Evolutionary conservation across 768 basidiomycete genomes (phyloP), one percentile per base, ranked within the genome.

Genomic region (Cystobasidium ongulense): DNA sequence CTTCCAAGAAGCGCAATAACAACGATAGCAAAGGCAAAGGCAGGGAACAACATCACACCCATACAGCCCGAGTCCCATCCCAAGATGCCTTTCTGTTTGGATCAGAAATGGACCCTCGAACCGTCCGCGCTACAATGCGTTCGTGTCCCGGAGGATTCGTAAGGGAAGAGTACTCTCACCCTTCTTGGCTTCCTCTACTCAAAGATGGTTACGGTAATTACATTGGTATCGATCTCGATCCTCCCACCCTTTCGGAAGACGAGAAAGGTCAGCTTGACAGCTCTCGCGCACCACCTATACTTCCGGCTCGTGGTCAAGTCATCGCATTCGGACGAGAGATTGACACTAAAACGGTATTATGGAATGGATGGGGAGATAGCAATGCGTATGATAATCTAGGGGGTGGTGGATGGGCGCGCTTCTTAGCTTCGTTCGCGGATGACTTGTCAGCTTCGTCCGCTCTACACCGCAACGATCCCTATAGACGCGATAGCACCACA

Each of bases 241-340:
- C 95, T 0, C 79, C 77, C 0, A 74, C 75, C 0, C 13, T 57
- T 1, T 57, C 68, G 1, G 31, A 46, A 33, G 53, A 54, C 18
- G 27, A 54, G 18, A 71, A 29, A 31, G 63, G 39, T 23, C 25
- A 46, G 38, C 62, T 8, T 90, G 80, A 10, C 87, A 88, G 79
- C 82, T 82, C 59, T 93, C 92, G 53, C 82, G 85, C 10, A 84
- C 53, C 50, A 23, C 68, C 50, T 35, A 71, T 71, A 29, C 38
- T 71, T 11, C 68, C 68, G 33, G 50, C 36, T 85, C 72, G 76
- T 68, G 96, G 96, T 5, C 96, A 99, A 80, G 95, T 97, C 59
- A 96, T 99, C 73, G 88, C 97, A 62, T 99, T 98, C 80, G 96
- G 96, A n/a, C 87, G 96, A 63, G 96, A 98, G 80, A 97, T 98